Conservation (phyloP, 1,284 basidiomycete genomes). For the Leccinum solheimii region DNA sequence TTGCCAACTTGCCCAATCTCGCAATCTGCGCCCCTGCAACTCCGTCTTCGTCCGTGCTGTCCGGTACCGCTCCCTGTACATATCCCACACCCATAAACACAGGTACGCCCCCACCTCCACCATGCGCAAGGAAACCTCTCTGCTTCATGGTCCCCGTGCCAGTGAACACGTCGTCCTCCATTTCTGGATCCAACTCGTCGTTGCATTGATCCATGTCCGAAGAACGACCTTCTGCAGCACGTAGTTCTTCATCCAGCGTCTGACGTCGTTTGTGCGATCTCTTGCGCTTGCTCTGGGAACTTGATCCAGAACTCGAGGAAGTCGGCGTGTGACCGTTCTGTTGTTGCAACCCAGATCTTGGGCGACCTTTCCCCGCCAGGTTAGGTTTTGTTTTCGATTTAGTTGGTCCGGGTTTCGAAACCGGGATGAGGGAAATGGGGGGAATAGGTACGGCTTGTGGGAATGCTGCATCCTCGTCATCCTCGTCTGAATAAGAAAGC, state of each 20-base stretch:
- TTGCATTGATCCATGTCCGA: constrained; percentile 37
- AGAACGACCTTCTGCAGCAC: constrained; percentile 41
- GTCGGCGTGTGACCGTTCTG: constrained; percentile 1
- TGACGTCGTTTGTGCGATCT: constrained; percentile 36
- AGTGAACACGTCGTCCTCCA: constrained; percentile 48
- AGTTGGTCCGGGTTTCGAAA: constrained; percentile 14
- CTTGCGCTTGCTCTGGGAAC: constrained; percentile 29
- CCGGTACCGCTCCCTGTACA: constrained; percentile 47
- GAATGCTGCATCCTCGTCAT: constrained; percentile 28
- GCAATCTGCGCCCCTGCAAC: not conserved
- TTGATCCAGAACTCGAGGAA: constrained; percentile 9
- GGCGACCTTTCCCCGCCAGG: constrained; percentile 20
- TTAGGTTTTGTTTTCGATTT: constrained; percentile 21
- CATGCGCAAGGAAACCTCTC: constrained; percentile 67
- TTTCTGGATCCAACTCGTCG: constrained; percentile 34
- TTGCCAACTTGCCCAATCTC: constrained; percentile 11
- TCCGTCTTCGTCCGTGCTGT: constrained; percentile 19
- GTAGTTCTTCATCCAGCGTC: constrained; percentile 68
- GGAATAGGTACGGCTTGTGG: constrained; percentile 28
- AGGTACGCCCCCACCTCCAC: constrained; percentile 66
- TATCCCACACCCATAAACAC: constrained; percentile 69
- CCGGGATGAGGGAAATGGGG: constrained; percentile 30
- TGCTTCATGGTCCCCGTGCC: constrained; percentile 55
- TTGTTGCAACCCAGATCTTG: constrained; percentile 7
- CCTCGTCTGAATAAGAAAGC: constrained; percentile 12